Base-by-base conservation (phyloP, 2,329 filamentous ascomycete genomes). In the Mycosphaerella arachidis region DNA sequence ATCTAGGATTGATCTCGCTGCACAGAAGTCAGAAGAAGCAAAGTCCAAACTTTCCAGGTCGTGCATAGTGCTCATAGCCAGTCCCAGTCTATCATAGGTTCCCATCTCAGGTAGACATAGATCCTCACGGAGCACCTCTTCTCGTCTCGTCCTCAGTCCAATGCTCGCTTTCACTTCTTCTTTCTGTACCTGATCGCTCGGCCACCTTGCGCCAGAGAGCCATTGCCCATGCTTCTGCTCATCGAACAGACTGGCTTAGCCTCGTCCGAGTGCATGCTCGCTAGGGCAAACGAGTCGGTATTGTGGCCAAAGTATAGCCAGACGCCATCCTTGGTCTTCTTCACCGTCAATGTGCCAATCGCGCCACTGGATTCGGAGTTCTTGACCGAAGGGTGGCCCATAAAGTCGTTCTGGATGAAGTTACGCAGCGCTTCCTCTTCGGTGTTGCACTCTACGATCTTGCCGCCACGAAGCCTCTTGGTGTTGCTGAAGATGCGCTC, bases 221-320 rank as follows among this genome's bases (percentile, higher is more conserved):
- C 82, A 58, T 77, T 77, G 48, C 80, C 79, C 50, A 73, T 79
- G 67, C 81, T 87, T 55, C 94, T 87, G 62, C 92, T 96, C 92
- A 99, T 97, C 59, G 93, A 89, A 66, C 89, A 94, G 35, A 85
- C 78, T 0, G 94, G 91, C 56, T 84, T 84, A 51, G 79, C 80
- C 66, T 97, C 92, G 29, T 85, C 83, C 1, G 88, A 89, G 40
- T 88, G 85, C 90, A 97, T 95, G 3, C 91, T 95, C 1, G 92
- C 91, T 56, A 99, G 77, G 6, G 92, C 84, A 70, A 89, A 88
- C 1, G 85, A 88, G 73, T 97, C 93, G 0, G 94, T 99, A 71
- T 97, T 99, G 79, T 99, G 94, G 1, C 89, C 92, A 77, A 96
- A 99, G 75, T 93, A 93, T 55, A 99, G 83, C 71, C 89, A 91